Base-by-base conservation (phyloP, 2,329 filamentous ascomycete genomes). In the Trichoderma oligosporum region DNA sequence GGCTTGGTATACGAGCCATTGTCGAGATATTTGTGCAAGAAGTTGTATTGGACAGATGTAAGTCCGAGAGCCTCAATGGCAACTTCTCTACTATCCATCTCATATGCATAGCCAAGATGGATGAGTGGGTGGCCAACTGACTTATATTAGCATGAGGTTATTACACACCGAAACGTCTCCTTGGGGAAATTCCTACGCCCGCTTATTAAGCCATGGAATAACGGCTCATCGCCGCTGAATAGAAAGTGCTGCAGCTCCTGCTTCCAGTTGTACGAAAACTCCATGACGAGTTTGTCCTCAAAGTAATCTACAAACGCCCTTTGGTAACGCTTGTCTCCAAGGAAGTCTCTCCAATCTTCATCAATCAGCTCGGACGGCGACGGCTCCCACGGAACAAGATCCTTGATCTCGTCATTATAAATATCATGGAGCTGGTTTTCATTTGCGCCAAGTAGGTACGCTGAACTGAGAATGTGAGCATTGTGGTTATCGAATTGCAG, bases 221-320 rank as follows among this genome's bases (percentile, higher is more conserved):
- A 73, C 4, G 93, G 92, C 68, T 88, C 78, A 49, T 89, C 81
- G 31, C 86, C 87, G 39, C 79, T 73, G 62, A 93, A 89, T 44
- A 99, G 73, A 68, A 88, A 97, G 60, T 92, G 82, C 3, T 84
- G 76, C 7, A 95, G 76, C 2, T 96, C 83, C 53, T 79, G 77
- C 67, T 87, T 89, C 90, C 94, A 97, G 68, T 96, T 83, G 69
- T 97, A 97, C 33, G 84, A 79, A 65, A 86, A 82, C 25, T 77
- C 75, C 71, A 82, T 75, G 3, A 89, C 91, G 27, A 97, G 77
- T 66, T 91, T 85, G 70, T 99, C 94, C 70, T 99, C 94, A 68
- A 96, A 97, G 70, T 94, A 97, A 70, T 99, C 92, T 56, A 99
- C 78, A 68, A 87, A 99, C 0, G 91, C 93, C 59, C 93, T 83